phyloP scores from a whole-genome alignment of 371 early-diverging fungal genomes.

The Amoeboaphelidium protococcarum region DNA sequence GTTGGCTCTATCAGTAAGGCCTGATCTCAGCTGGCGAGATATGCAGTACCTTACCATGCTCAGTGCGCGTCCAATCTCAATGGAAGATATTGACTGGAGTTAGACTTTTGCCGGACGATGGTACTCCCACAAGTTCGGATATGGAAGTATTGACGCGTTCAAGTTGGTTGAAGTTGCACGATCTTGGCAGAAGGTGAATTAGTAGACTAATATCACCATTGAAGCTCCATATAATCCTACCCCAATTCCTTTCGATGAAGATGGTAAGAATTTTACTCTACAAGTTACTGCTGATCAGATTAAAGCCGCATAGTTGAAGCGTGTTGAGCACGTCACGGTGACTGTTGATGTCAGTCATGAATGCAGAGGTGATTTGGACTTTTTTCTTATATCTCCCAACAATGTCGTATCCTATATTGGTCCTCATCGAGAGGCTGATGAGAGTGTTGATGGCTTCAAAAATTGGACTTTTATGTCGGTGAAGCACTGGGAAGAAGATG shows the following conservation, averaged over 20 bases:
- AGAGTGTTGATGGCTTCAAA: conserved; percentile 32
- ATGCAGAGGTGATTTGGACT: conserved; percentile 49
- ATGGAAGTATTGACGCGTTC: conserved; percentile 65
- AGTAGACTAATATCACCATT: conserved; percentile 26
- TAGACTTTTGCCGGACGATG: conserved; percentile 26
- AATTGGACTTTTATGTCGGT: conserved; percentile 89
- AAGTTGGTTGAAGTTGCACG: conserved; percentile 50
- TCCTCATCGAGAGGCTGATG: conserved; percentile 31
- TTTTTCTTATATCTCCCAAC: conserved; percentile 41
- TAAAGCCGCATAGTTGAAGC: conserved; percentile 16
- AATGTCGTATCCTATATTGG: conserved; percentile 35
- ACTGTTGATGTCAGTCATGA: conserved; percentile 48
- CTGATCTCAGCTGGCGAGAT: conserved; percentile 80
- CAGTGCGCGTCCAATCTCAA: conserved; percentile 42
- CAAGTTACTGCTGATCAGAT: conserved; percentile 18
- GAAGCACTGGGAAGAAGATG: conserved; percentile 79
- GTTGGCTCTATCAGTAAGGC: conserved; percentile 42
- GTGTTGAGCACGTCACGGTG: conserved; percentile 63
- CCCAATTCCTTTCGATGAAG: conserved; percentile 23
- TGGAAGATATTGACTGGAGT: conserved; percentile 27
- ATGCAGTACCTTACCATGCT: conserved; percentile 52
- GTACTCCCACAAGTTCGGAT: conserved; percentile 72
- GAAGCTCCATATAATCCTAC: conserved; percentile 15
- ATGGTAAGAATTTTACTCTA: conserved; percentile 6
- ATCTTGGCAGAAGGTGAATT: conserved; percentile 25